phyloP scores from a whole-genome alignment of 495 filamentous ascomycete genomes.

The Tricharina praecox region DNA sequence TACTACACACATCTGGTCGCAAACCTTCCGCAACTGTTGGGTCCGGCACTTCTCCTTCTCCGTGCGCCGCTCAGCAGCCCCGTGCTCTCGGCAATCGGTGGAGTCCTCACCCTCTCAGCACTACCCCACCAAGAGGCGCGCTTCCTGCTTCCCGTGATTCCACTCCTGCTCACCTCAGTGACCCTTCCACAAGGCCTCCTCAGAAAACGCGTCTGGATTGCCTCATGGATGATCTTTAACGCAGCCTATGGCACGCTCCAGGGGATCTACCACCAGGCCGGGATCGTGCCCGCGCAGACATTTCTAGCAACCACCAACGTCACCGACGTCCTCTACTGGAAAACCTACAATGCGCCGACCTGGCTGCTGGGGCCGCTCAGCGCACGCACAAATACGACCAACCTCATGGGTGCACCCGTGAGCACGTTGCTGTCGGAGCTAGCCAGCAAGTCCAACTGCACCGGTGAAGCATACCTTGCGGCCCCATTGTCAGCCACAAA shows the following conservation, averaged over 20 bases:
- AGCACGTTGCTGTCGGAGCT: slow-evolving; percentile 33
- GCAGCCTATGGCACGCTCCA: slow-evolving; percentile 58
- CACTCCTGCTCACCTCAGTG: slow-evolving; percentile 72
- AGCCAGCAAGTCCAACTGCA: neutral
- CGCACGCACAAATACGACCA: slow-evolving; percentile 47
- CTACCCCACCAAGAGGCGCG: slow-evolving; percentile 91
- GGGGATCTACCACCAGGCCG: slow-evolving; percentile 88
- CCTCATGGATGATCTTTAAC: slow-evolving; percentile 72
- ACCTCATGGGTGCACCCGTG: slow-evolving; percentile 67
- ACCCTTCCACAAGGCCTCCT: slow-evolving; percentile 38
- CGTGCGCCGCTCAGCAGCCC: slow-evolving; percentile 20
- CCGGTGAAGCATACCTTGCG: slow-evolving; percentile 40
- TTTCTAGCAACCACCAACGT: slow-evolving; percentile 32
- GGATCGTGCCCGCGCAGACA: slow-evolving; percentile 66
- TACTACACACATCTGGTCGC: slow-evolving; percentile 73
- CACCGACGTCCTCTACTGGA: slow-evolving; percentile 84
- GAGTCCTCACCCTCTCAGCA: slow-evolving; percentile 58
- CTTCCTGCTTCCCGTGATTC: slow-evolving; percentile 75
- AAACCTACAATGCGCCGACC: slow-evolving; percentile 83
- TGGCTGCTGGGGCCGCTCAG: slow-evolving; percentile 68
- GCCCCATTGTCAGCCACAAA: slow-evolving; percentile 56
- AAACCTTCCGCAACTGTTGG: slow-evolving; percentile 77
- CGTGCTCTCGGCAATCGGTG: slow-evolving; percentile 63
- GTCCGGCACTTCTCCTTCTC: slow-evolving; percentile 44
- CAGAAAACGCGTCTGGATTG: slow-evolving; percentile 39